Percentiles rank a stretch among this genome's conserved stretches.
These are phyloP conservation scores for Trichomonascaceae sp. DNA, from an alignment of 1,139 yeast species.

Conservation along the genomic window DNA sequence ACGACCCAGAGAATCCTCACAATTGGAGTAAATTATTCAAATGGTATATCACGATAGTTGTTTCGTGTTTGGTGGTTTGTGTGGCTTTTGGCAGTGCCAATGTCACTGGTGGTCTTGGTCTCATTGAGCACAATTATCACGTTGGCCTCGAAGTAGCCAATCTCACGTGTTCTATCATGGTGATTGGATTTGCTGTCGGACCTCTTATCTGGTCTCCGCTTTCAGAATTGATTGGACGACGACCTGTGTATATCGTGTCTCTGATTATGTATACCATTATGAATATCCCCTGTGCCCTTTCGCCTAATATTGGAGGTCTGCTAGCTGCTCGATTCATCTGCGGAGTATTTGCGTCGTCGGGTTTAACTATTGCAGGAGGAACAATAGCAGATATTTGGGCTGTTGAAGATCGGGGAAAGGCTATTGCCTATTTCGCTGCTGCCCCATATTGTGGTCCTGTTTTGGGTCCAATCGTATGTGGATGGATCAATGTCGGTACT, in stretches of 20 bases:
- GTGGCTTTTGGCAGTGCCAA: slow-evolving; percentile 91
- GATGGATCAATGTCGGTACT: slow-evolving; percentile 70
- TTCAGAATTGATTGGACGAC: slow-evolving; percentile 79
- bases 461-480: slow-evolving; percentile 83
- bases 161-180: slow-evolving; percentile 79
- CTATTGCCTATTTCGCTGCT: slow-evolving; percentile 85
- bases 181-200: slow-evolving; percentile 80
- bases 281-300: slow-evolving; percentile 83
- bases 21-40: slow-evolving; percentile 60
- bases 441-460: slow-evolving; percentile 95
- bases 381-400: slow-evolving; percentile 83
- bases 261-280: slow-evolving; percentile 68
- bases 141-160: slow-evolving; percentile 76
- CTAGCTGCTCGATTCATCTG: slow-evolving; percentile 77
- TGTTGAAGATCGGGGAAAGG: slow-evolving; percentile 74
- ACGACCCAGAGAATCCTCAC: slow-evolving; percentile 83
- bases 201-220: slow-evolving; percentile 89
- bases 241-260: slow-evolving; percentile 75
- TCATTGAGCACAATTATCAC: slow-evolving; percentile 55
- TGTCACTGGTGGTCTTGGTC: slow-evolving; percentile 71
- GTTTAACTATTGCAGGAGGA: slow-evolving; percentile 82
- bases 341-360: slow-evolving; percentile 83
- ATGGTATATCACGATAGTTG: slow-evolving; percentile 63
- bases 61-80: slow-evolving; percentile 66
- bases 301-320: slow-evolving; percentile 76